Conservation (phyloP, 805 yeast species). For the Starmerella davenportii region DNA sequence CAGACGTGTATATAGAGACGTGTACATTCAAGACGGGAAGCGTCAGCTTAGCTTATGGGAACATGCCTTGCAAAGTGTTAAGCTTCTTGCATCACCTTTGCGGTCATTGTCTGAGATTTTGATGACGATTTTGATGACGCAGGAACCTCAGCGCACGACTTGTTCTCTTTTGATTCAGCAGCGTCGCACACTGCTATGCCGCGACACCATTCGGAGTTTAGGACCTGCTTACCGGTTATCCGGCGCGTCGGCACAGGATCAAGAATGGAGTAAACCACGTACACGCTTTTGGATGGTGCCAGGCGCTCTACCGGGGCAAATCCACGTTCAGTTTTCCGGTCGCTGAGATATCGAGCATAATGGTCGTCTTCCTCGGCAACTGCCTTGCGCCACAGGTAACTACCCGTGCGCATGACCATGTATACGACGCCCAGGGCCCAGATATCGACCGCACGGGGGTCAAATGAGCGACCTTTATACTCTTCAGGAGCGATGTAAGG, state of each 20-base stretch:
- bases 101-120: too few species aligned
- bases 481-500: conserved; percentile 93
- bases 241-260: conserved; percentile 83
- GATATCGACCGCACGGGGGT: conserved; percentile 64
- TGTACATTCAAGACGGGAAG: too few species aligned
- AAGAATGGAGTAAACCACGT: conserved; percentile 78
- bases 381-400: conserved; percentile 83
- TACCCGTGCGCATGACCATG: conserved; percentile 72
- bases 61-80: too few species aligned
- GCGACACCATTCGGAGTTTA: conserved; percentile 91
- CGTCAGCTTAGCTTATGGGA: too few species aligned
- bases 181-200: conserved; percentile 67
- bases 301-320: conserved; percentile 79
- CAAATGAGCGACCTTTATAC: conserved; percentile 39
- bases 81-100: too few species aligned
- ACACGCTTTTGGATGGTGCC: conserved; percentile 75
- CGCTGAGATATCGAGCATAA: conserved; percentile 52
- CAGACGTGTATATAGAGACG: too few species aligned
- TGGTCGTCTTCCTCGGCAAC: conserved; percentile 58
- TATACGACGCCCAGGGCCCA: conserved; percentile 79
- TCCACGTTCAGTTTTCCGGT: conserved; percentile 67
- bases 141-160: too few species aligned
- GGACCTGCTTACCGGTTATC: conserved; percentile 69
- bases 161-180: conserved; percentile 26
- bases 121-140: too few species aligned